Evolutionary conservation across 805 yeast genomes (phyloP), one percentile per base, ranked within the genome.

Genomic region (Kuraishia cidri): DNA sequence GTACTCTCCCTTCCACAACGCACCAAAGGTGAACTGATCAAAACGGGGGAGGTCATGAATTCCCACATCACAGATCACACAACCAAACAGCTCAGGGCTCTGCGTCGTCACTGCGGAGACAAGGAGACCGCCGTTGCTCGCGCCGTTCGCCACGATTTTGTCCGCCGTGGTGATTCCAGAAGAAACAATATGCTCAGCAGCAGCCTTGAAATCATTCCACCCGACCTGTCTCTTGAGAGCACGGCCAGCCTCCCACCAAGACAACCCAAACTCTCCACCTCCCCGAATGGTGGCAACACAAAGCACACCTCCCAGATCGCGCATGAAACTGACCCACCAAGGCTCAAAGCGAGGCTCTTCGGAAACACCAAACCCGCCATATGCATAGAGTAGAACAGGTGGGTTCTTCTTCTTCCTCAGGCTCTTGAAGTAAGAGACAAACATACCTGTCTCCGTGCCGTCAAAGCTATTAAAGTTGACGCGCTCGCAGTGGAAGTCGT

Each of bases 31-130:
- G 24, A 35, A 35, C 32, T 35, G 35, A 19, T 35, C 37, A 21
- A 35, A 35, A 2, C 37, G 26, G 5, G 35, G 24, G 9, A 35
- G 24, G 18, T 35, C 37, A 16, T 35, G 37, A n/a, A 35, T 35
- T n/a, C 37, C 37, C 5, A 35, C 37, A 17, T 35, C 37, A 15
- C 37, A 24, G 22, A 35, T 31, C 11, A 35, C 37, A 14, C 34
- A 24, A 3, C 37, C 37, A 21, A 35, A 35, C 3, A 35, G 31
- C 28, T 35, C 37, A 3, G 37, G 37, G 21, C 22, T 35, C 24
- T 35, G 37, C 29, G 24, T 30, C 3, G 37, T 19, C 12, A 35
- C 31, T n/a, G n/a, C n/a, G n/a, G n/a, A n/a, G n/a, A n/a, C n/a
- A n/a, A n/a, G n/a, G n/a, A n/a, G n/a, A n/a, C n/a, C n/a, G n/a